Evolutionary conservation across 805 yeast genomes (phyloP).

Genomic region (Ogataea parapolymorpha): DNA sequence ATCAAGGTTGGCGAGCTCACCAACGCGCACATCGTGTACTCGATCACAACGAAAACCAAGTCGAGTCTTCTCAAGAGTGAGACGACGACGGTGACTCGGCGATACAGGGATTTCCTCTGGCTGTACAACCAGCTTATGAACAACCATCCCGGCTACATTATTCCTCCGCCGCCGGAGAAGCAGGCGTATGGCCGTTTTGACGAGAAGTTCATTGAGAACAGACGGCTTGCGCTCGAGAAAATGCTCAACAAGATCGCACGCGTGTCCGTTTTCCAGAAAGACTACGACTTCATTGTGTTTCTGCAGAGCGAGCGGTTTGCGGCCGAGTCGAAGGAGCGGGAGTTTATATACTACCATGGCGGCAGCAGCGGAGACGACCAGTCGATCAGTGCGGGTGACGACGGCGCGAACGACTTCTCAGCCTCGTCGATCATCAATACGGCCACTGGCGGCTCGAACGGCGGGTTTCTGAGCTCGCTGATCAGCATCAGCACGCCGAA

Average conservation of each 20-base stretch:
- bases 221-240: slow-evolving; percentile 78
- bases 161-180: slow-evolving; percentile 96
- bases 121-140: slow-evolving; percentile 80
- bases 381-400: slow-evolving; percentile 22
- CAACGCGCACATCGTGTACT: slow-evolving; percentile 82
- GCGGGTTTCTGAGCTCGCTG: slow-evolving; percentile 68
- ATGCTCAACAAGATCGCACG: slow-evolving; percentile 76
- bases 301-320: slow-evolving; percentile 69
- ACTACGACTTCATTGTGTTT: slow-evolving; percentile 75
- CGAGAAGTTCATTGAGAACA: slow-evolving; percentile 81
- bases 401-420: slow-evolving; percentile 22
- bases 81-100: slow-evolving; percentile 64
- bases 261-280: slow-evolving; percentile 56
- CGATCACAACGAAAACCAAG: slow-evolving; percentile 61
- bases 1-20: slow-evolving; percentile 88
- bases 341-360: slow-evolving; percentile 37
- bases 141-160: slow-evolving; percentile 84
- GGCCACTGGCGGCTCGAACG: slow-evolving; percentile 24
- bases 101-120: slow-evolving; percentile 95
- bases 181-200: slow-evolving; percentile 91
- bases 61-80: slow-evolving; percentile 35
- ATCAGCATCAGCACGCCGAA: slow-evolving; percentile 61
- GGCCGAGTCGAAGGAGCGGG: slow-evolving; percentile 68
- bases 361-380: slow-evolving; percentile 33
- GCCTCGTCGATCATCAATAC: slow-evolving; percentile 28